Evolutionary conservation across 495 filamentous ascomycete species (phyloP).

Genomic region (Endocarpon pusillum): DNA sequence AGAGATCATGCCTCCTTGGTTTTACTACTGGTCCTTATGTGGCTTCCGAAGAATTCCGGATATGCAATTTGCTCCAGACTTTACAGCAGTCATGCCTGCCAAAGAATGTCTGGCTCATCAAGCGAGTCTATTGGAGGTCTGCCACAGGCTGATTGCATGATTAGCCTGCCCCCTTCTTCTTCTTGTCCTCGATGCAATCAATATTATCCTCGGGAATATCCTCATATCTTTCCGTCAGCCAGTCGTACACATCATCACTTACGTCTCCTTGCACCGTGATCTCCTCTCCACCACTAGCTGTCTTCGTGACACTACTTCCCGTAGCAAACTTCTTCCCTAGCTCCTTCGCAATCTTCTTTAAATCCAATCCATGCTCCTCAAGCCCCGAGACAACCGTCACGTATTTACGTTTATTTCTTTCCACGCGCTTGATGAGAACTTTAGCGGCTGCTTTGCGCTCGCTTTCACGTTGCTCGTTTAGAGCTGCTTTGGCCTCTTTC

Average conservation of each 20-base stretch:
- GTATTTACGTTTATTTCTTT: conserved; percentile 93
- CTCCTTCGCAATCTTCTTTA: conserved; percentile 62
- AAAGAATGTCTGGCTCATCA: no score
- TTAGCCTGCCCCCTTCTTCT: conserved; percentile 49
- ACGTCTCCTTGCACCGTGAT: conserved; percentile 97
- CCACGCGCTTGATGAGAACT: conserved; percentile 85
- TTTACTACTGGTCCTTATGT: no score
- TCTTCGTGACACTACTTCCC: conserved; percentile 79
- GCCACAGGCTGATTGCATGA: no score
- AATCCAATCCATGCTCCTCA: conserved; percentile 75
- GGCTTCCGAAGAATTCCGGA: no score
- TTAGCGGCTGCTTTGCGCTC: conserved; percentile 63
- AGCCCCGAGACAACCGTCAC: conserved; percentile 82
- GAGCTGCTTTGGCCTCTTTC: conserved; percentile 81
- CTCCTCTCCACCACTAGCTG: conserved; percentile 73
- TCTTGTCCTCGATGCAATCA: conserved; percentile 84
- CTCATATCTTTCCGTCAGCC: conserved; percentile 67
- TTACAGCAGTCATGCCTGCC: no score
- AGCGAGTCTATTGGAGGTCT: no score
- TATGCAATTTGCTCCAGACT: no score
- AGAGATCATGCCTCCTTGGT: no score
- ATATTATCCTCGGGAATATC: conserved; percentile 85
- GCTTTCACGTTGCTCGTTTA: conserved; percentile 60
- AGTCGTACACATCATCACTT: conserved; percentile 86
- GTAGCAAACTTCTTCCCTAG: conserved; percentile 54